phyloP scores from a whole-genome alignment of 164 flowering plant genomes.

The Annona cherimola region DNA sequence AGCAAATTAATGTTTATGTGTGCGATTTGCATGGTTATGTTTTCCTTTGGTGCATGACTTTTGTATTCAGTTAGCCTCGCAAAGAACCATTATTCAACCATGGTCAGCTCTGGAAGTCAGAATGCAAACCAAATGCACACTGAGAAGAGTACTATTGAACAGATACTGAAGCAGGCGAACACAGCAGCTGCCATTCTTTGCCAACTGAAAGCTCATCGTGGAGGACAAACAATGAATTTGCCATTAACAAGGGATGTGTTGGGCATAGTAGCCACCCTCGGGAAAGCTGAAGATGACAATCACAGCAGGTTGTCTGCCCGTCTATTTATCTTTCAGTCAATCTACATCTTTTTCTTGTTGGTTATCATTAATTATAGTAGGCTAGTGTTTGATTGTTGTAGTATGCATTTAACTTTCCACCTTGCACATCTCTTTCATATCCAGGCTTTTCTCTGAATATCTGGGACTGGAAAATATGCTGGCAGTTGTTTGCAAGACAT shows the following conservation, averaged over 20 bases:
- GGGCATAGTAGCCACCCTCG: conserved; percentile 80
- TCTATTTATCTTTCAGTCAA: neutral
- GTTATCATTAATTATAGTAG: too few relatives aligned
- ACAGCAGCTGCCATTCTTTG: conserved; percentile 71
- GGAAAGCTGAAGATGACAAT: conserved; percentile 62
- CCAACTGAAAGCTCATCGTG: conserved; percentile 44
- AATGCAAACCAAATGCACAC: conserved; percentile 22
- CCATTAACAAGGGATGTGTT: conserved; percentile 52
- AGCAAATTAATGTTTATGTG: neutral
- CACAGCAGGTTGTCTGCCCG: conserved; percentile 60
- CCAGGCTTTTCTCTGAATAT: conserved; percentile 76
- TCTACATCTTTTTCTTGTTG: too few relatives aligned
- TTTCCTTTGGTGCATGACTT: conserved; percentile 8
- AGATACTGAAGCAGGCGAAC: conserved; percentile 52
- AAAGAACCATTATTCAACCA: conserved; percentile 40
- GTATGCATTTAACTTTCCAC: neutral
- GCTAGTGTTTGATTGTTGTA: too few relatives aligned
- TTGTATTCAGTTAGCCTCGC: conserved; percentile 46
- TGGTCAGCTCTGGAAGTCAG: conserved; percentile 18
- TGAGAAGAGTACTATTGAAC: conserved; percentile 45
- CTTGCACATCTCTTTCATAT: neutral
- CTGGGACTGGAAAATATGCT: conserved; percentile 68
- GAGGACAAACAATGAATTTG: conserved; percentile 34
- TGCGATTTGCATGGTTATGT: neutral
- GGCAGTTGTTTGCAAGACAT: conserved; percentile 74